A percentile compares a stretch with the other conserved stretches of the same genome.
phyloP scores from a whole-genome alignment of 2,329 filamentous ascomycete species.

The Penicillium sp. region DNA sequence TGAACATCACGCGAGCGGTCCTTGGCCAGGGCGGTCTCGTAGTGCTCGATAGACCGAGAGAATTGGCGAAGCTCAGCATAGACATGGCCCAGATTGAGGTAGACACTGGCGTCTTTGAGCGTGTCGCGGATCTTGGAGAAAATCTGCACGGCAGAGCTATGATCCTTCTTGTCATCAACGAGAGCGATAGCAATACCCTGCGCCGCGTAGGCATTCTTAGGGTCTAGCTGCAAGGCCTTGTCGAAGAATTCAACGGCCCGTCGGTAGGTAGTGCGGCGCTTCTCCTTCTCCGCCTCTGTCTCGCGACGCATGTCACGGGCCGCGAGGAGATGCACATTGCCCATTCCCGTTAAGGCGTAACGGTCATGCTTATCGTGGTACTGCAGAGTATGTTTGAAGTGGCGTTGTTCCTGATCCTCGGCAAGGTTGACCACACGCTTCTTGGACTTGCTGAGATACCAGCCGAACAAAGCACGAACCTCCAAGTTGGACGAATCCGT shows the following conservation, averaged over 20 bases:
- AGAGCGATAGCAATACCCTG: conserved; percentile 94
- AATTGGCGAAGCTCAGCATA: conserved; percentile 89
- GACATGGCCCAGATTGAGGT: conserved; percentile 89
- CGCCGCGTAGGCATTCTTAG: conserved; percentile 91
- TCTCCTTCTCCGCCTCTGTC: conserved; percentile 85
- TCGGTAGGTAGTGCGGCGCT: conserved; percentile 79
- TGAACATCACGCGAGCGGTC: conserved; percentile 75
- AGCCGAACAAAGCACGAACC: conserved; percentile 88
- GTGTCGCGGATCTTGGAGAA: conserved; percentile 90
- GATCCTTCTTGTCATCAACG: conserved; percentile 91
- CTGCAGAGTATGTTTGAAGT: conserved; percentile 94
- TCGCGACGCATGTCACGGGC: conserved; percentile 94
- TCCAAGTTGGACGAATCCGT: conserved; percentile 82
- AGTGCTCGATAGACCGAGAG: conserved; percentile 86
- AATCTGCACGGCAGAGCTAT: conserved; percentile 75
- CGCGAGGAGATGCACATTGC: conserved; percentile 83
- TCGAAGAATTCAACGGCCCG: conserved; percentile 98
- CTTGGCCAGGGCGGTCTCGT: conserved; percentile 79
- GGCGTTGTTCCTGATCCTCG: conserved; percentile 87
- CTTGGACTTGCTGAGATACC: conserved; percentile 88
- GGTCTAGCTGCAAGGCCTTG: conserved; percentile 91
- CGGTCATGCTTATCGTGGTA: conserved; percentile 95
- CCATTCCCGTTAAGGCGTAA: conserved; percentile 96
- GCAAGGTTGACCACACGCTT: conserved; percentile 76
- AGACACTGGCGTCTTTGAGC: conserved; percentile 81